Conservation (phyloP, 1,284 basidiomycete genomes). For the Moniliophthora roreri region DNA sequence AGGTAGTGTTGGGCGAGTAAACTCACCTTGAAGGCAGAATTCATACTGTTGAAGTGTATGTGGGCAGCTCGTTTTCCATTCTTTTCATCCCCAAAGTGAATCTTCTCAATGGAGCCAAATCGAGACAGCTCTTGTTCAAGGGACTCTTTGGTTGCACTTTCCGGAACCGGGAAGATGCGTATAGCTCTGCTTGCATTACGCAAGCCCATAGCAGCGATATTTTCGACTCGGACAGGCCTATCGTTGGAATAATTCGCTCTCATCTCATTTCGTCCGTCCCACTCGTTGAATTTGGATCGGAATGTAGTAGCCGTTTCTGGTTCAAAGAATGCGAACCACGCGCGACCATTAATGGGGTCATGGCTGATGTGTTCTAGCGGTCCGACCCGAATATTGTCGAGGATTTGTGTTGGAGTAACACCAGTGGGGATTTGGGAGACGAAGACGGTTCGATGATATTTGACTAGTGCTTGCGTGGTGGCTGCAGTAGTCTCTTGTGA, state of each 20-base stretch:
- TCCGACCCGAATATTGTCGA: not conserved
- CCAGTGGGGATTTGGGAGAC: not conserved
- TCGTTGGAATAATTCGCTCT: not conserved
- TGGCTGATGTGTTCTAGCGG: not conserved
- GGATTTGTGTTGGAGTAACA: not conserved
- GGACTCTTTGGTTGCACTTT: not conserved
- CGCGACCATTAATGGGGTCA: not conserved
- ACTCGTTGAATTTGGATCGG: not conserved
- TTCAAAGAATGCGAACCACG: not conserved
- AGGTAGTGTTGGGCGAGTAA: too few relatives aligned
- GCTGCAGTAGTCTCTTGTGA: too few relatives aligned
- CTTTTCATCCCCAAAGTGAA: not conserved
- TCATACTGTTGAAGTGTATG: not conserved
- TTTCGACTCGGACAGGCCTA: not conserved
- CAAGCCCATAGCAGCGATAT: not conserved
- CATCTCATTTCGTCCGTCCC: not conserved
- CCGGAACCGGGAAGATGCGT: not conserved
- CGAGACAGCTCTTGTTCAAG: not conserved
- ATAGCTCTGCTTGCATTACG: not conserved
- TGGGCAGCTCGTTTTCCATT: not conserved
- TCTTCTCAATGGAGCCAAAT: not conserved
- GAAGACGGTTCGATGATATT: not conserved
- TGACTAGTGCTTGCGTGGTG: too few relatives aligned
- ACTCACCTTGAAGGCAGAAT: slow-evolving; percentile 1
- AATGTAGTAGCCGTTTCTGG: not conserved